A percentile compares a stretch with the other conserved stretches of the same genome.
Conservation (phyloP, 805 yeast genomes). For the Starmerella cellae region DNA sequence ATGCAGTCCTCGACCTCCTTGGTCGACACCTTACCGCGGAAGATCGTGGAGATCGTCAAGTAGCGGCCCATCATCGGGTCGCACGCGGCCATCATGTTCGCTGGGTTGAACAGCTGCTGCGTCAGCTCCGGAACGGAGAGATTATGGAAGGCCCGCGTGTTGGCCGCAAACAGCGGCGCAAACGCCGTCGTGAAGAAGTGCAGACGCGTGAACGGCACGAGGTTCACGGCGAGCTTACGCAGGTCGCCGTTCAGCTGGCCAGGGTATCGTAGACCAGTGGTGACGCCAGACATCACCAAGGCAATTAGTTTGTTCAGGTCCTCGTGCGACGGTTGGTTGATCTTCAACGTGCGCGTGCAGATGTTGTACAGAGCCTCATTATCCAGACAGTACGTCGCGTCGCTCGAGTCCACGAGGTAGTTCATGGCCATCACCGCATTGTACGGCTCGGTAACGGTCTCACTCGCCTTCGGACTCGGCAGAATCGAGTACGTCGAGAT, state of each 20-base stretch:
- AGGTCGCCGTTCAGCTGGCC: slow-evolving; percentile 90
- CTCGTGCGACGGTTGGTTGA: slow-evolving; percentile 62
- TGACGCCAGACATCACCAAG: slow-evolving; percentile 89
- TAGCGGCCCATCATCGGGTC: slow-evolving; percentile 89
- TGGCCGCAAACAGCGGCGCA: slow-evolving; percentile 78
- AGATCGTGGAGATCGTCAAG: slow-evolving; percentile 86
- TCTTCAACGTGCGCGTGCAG: slow-evolving; percentile 71
- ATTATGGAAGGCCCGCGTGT: slow-evolving; percentile 72
- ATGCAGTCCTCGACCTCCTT: slow-evolving; percentile 93
- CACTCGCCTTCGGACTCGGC: slow-evolving; percentile 84
- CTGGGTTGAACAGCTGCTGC: slow-evolving; percentile 86
- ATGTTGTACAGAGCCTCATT: slow-evolving; percentile 88
- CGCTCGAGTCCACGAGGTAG: slow-evolving; percentile 82
- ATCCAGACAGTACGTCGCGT: slow-evolving; percentile 90
- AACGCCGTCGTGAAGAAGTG: slow-evolving; percentile 94
- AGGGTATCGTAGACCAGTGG: slow-evolving; percentile 88
- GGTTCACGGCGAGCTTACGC: slow-evolving; percentile 83
- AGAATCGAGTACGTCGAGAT: slow-evolving; percentile 93
- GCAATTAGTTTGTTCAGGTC: slow-evolving; percentile 79
- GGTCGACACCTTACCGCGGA: slow-evolving; percentile 84
- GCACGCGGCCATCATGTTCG: slow-evolving; percentile 92
- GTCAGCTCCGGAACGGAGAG: slow-evolving; percentile 85
- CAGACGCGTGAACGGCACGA: slow-evolving; percentile 91
- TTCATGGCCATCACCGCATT: slow-evolving; percentile 87
- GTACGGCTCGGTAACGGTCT: slow-evolving; percentile 91